These are phyloP conservation scores for Xylaria multiplex DNA, from an alignment of 2,329 filamentous ascomycete species.

Conservation along the genomic window DNA sequence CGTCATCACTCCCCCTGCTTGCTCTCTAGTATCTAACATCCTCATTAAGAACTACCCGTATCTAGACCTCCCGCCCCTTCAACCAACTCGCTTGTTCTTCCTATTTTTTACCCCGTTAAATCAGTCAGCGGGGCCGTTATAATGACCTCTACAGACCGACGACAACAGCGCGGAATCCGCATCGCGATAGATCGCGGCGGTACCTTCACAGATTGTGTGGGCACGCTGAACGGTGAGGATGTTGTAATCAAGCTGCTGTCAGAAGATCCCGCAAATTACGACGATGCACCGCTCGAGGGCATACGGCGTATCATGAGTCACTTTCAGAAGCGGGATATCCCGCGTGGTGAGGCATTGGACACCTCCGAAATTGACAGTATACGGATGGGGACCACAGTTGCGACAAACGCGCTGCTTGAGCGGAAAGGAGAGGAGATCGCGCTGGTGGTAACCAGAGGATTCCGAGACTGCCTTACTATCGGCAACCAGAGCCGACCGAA, in stretches of 20 bases:
- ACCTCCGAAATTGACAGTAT: constrained; percentile 88
- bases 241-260: constrained; percentile 89
- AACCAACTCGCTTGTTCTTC: neutral
- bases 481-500: constrained; percentile 90
- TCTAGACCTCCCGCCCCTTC: neutral
- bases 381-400: constrained; percentile 95
- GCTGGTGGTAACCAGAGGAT: constrained; percentile 86
- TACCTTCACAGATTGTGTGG: constrained; percentile 93
- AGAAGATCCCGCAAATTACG: constrained; percentile 89
- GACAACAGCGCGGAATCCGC: constrained; percentile 68
- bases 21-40: neutral
- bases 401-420: constrained; percentile 90
- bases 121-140: constrained; percentile 17
- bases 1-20: neutral
- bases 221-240: constrained; percentile 80
- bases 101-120: neutral
- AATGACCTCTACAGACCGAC: constrained; percentile 50
- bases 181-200: constrained; percentile 85
- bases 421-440: constrained; percentile 90
- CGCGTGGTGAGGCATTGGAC: constrained; percentile 81
- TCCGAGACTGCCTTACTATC: constrained; percentile 87
- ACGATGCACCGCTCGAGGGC: constrained; percentile 89
- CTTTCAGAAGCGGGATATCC: constrained; percentile 79
- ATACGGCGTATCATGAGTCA: constrained; percentile 86
- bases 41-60: neutral